Evolutionary conservation across 2,329 filamentous ascomycete species (phyloP), one percentile per base, ranked within the genome.

Genomic region (Cladophialophora yegresii): DNA sequence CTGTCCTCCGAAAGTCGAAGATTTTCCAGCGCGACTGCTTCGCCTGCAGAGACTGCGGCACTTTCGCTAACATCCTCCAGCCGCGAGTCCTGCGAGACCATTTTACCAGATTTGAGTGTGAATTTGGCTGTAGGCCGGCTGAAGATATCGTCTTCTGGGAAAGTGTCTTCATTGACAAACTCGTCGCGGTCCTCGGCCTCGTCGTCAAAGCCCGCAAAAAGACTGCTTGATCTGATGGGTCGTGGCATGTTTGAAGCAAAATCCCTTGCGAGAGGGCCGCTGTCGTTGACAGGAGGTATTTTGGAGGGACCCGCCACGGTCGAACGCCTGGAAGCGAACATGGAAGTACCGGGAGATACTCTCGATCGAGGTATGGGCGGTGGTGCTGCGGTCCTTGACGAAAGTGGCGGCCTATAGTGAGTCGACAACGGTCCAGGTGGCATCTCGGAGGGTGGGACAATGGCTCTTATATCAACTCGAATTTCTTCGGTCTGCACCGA

Each of bases 401-500:
- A 74, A 55, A 77, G 72, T 36, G 71, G 71, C 28, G 71, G 64
- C 45, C 74, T 72, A 26, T 63, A 70, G 62, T 81, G 77, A 58
- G 83, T 84, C n/a, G 79, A 79, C 66, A 96, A 89, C 20, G 88
- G 83, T 0, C 91, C 93, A 0, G 92, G 92, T 62, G 92, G 87
- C 36, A 96, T 82, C 73, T 95, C 90, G 1, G 86, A 80, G 13
- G 92, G 91, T 28, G 96, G 81, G 69, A 87, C 88, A 66, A 89
- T 85, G 51, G 91, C 80, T 66, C 92, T 86, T 78, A 87, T 86
- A 73, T 96, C 93, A 5, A 96, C 85, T 61, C 91, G 86, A 63
- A 98, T 97, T 64, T 91, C 90, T 71, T 98, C 93, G 0, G 95
- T 99, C 79, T 99, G 95, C 63, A 93, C 83, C 2, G 84, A 86